phyloP scores from a whole-genome alignment of 371 early-diverging fungal species.

The Rozella allomycis region DNA sequence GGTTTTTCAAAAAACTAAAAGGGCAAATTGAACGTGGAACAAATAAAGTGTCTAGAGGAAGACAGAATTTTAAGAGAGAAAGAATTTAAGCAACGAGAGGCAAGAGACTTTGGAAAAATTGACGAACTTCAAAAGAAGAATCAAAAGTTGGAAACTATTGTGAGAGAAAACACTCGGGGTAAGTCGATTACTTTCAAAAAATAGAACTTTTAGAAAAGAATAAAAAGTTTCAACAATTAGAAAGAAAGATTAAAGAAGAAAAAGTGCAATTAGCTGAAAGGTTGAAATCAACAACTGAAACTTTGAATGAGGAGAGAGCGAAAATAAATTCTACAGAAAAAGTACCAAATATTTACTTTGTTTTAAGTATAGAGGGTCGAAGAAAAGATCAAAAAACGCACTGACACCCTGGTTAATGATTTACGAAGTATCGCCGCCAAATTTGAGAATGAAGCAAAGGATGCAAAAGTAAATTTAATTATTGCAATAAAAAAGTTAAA shows the following conservation, averaged over 20 bases:
- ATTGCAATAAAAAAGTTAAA: slow-evolving; percentile 5
- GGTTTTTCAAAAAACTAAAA: slow-evolving; percentile 2
- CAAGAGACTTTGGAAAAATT: slow-evolving; percentile 12
- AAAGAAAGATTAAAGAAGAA: slow-evolving; percentile 18
- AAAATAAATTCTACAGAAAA: slow-evolving; percentile 10
- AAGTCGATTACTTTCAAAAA: neutral
- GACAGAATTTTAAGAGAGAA: slow-evolving; percentile 11
- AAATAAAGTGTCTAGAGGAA: slow-evolving; percentile 9
- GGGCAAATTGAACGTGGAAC: slow-evolving; percentile 11
- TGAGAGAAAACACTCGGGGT: slow-evolving; percentile 27
- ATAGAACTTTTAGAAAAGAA: slow-evolving; percentile 18
- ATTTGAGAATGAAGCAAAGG: slow-evolving; percentile 11
- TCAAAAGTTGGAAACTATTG: slow-evolving; percentile 6
- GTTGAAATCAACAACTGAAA: slow-evolving; percentile 3
- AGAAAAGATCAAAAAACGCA: slow-evolving; percentile 6
- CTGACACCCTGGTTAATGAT: slow-evolving; percentile 9
- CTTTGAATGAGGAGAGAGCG: slow-evolving; percentile 7
- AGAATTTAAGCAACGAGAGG: slow-evolving; percentile 11
- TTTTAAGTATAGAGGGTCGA: slow-evolving; percentile 9
- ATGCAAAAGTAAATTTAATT: slow-evolving; percentile 5
- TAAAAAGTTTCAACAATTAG: slow-evolving; percentile 9
- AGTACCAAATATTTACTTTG: slow-evolving; percentile 5
- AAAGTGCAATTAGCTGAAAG: slow-evolving; percentile 10
- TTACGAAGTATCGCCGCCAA: slow-evolving; percentile 8
- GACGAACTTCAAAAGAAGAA: slow-evolving; percentile 7